Percentiles rank a stretch among this genome's conserved stretches.
phyloP scores from a whole-genome alignment of 164 flowering plant species.

The Macadamia integrifolia region DNA sequence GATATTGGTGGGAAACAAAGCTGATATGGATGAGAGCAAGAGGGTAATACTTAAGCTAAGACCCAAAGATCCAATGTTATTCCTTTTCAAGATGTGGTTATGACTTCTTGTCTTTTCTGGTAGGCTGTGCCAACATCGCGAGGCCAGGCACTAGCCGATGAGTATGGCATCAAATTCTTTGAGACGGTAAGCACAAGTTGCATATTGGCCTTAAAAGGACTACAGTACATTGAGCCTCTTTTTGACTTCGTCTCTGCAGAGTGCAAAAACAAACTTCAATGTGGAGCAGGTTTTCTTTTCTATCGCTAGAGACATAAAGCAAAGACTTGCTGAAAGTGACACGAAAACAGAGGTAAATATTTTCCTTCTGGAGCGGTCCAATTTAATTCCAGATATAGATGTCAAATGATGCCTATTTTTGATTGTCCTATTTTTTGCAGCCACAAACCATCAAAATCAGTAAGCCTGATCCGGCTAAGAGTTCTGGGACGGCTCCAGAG shows the following conservation, averaged over 20 bases:
- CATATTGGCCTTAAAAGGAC: not conserved
- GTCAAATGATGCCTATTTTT: not conserved
- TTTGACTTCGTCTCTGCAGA: slow-evolving; percentile 24
- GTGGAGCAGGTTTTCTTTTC: slow-evolving; percentile 57
- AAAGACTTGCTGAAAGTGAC: slow-evolving; percentile 45
- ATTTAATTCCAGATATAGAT: not conserved
- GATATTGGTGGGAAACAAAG: slow-evolving; percentile 68
- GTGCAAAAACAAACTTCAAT: slow-evolving; percentile 54
- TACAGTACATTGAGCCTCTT: not conserved
- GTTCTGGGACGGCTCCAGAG: slow-evolving; percentile 26
- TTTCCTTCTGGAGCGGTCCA: not conserved
- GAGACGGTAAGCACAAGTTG: slow-evolving; percentile 37
- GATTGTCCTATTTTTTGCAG: slow-evolving; percentile 17
- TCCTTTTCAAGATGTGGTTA: not conserved
- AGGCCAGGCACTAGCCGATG: slow-evolving; percentile 56
- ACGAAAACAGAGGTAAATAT: slow-evolving; percentile 38
- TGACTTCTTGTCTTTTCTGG: slow-evolving; percentile 5
- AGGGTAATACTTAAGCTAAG: slow-evolving; percentile 33
- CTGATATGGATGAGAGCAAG: slow-evolving; percentile 74
- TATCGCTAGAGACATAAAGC: slow-evolving; percentile 51
- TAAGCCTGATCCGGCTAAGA: slow-evolving; percentile 33
- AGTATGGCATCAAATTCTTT: slow-evolving; percentile 50
- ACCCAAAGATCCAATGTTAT: not conserved
- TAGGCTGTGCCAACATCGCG: slow-evolving; percentile 51
- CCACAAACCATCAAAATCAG: slow-evolving; percentile 44